Evolutionary conservation across 345 rosid genomes (phyloP).

Genomic region (Turritis glabra): DNA sequence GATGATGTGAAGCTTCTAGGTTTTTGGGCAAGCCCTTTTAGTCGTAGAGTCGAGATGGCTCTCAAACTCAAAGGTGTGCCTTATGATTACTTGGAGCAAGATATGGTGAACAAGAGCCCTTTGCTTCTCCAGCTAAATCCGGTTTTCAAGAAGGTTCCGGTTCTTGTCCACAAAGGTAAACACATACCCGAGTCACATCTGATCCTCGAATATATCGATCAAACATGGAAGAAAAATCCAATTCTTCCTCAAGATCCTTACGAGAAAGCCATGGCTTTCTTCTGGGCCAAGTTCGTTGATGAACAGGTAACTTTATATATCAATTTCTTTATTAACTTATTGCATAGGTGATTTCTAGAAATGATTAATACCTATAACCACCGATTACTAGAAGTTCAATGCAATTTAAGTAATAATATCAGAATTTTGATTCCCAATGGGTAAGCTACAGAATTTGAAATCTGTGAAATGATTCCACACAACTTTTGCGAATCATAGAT

Average conservation of each 20-base stretch:
- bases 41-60: constrained; percentile 44
- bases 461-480: background rate
- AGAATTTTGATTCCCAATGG: background rate
- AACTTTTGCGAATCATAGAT: no score
- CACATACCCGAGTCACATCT: constrained; percentile 42
- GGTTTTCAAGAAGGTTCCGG: constrained; percentile 45
- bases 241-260: constrained; percentile 47
- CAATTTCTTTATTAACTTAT: background rate
- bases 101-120: constrained; percentile 42
- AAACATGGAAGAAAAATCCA: constrained; percentile 47
- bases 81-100: constrained; percentile 44
- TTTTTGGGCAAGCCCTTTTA: constrained; percentile 43
- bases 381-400: background rate
- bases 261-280: constrained; percentile 44
- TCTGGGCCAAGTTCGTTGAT: constrained; percentile 49
- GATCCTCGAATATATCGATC: constrained; percentile 53
- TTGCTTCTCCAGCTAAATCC: constrained; percentile 44
- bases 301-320: constrained; percentile 32
- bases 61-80: constrained; percentile 46
- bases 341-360: background rate
- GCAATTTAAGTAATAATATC: background rate
- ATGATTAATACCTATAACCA: background rate
- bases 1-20: constrained; percentile 49
- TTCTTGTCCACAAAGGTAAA: constrained; percentile 49
- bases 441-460: background rate